Conservation (phyloP, 805 yeast species). For the Metschnikowia rubicola region DNA sequence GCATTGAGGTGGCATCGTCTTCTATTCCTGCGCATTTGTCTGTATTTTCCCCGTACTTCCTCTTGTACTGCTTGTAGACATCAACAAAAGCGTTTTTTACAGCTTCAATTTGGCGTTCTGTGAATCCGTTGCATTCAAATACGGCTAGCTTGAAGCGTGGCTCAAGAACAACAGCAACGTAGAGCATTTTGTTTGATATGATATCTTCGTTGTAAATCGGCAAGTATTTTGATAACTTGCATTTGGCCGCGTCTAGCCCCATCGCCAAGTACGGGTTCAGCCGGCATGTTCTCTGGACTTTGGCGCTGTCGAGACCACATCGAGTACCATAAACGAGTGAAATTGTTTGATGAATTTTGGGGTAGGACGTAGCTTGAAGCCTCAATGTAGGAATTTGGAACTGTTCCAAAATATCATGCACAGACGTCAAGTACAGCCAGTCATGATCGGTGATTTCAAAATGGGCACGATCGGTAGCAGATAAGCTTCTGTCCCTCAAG, state of each 20-base stretch:
- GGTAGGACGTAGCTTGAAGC: conserved; percentile 2
- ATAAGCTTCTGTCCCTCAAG: not conserved
- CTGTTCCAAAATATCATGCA: not conserved
- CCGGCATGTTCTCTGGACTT: not conserved
- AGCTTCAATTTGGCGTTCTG: not conserved
- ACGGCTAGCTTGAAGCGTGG: conserved; percentile 1
- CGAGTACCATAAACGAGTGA: not conserved
- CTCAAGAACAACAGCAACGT: conserved; percentile 2
- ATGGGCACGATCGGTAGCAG: not conserved
- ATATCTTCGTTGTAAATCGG: not conserved
- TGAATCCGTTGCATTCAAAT: not conserved
- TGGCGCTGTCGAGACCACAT: not conserved
- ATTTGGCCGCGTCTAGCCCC: not conserved
- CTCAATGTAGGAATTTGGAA: conserved; percentile 1
- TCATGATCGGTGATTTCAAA: conserved; percentile 1
- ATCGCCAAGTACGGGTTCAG: conserved; percentile 1
- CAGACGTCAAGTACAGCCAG: conserved; percentile 1
- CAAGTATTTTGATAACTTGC: not conserved
- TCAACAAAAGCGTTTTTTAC: not conserved
- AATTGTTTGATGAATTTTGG: not conserved
- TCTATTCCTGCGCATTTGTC: too few species aligned
- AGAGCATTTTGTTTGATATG: not conserved
- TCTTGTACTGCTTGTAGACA: not conserved
- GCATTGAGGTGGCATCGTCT: too few species aligned
- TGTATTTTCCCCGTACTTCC: not conserved